Percentiles rank a stretch among this genome's conserved stretches.
phyloP scores from a whole-genome alignment of 371 early-diverging fungal species.

The Rhizopus sp. region DNA sequence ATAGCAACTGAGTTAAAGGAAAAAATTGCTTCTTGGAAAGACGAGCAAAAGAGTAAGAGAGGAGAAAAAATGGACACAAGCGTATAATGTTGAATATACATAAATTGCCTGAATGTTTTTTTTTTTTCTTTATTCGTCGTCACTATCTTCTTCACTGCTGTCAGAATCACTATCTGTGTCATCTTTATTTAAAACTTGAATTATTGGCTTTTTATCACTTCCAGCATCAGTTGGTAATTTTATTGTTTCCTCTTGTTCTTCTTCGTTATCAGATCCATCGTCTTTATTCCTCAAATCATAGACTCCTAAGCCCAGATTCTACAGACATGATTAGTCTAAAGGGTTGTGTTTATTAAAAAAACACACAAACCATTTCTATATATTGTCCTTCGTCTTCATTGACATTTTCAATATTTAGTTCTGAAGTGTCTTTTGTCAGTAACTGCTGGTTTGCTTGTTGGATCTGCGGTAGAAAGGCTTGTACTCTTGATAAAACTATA shows the following conservation, averaged over 20 bases:
- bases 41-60: slow-evolving; percentile 34
- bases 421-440: slow-evolving; percentile 35
- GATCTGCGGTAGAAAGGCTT: slow-evolving; percentile 61
- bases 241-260: background rate
- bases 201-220: no score
- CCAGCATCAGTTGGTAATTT: no score
- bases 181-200: no score
- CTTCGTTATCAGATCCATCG: no score
- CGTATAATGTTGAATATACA: slow-evolving; percentile 3
- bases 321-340: background rate
- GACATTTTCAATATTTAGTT: slow-evolving; percentile 60
- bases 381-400: slow-evolving; percentile 53
- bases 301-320: background rate
- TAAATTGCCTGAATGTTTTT: no score
- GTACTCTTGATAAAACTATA: slow-evolving; percentile 55
- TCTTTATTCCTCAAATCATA: no score
- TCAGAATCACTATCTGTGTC: no score
- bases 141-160: no score
- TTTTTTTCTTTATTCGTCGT: no score
- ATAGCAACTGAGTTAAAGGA: slow-evolving; percentile 48
- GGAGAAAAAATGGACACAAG: slow-evolving; percentile 18
- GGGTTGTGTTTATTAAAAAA: background rate
- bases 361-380: slow-evolving; percentile 57
- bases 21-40: slow-evolving; percentile 52
- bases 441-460: slow-evolving; percentile 57